phyloP scores from a whole-genome alignment of 495 filamentous ascomycete genomes.

The Patellaria atrata region DNA sequence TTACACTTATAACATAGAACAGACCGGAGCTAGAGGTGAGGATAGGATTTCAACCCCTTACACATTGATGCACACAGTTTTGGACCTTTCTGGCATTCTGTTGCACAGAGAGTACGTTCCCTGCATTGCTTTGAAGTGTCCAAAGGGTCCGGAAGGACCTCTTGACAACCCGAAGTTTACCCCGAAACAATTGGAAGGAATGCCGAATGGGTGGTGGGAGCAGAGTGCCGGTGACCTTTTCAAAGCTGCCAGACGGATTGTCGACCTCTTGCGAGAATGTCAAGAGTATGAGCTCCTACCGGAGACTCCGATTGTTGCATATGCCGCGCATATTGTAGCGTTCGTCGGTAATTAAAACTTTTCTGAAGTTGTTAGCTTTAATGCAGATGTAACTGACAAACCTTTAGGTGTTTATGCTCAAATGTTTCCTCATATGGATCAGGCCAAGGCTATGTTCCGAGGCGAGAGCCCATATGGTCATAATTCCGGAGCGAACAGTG shows the following conservation, averaged over 20 bases:
- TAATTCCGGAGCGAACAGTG: too few species aligned
- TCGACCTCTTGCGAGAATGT: conserved; percentile 61
- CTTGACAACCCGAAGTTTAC: conserved; percentile 56
- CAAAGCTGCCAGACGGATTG: conserved; percentile 54
- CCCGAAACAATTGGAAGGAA: conserved; percentile 35
- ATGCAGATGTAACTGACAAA: not conserved
- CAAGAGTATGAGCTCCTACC: conserved; percentile 55
- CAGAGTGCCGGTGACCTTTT: conserved; percentile 61
- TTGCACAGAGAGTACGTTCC: conserved; percentile 72
- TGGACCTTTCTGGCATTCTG: conserved; percentile 62
- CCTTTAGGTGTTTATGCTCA: conserved; percentile 48
- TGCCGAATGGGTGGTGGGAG: conserved; percentile 53
- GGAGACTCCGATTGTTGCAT: conserved; percentile 67
- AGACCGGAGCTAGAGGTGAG: conserved; percentile 65
- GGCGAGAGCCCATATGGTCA: too few species aligned
- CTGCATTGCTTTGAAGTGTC: conserved; percentile 60
- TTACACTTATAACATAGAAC: conserved; percentile 58
- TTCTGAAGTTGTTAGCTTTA: not conserved
- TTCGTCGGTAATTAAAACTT: conserved; percentile 40
- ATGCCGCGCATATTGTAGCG: conserved; percentile 69
- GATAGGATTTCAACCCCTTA: conserved; percentile 61
- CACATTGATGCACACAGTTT: conserved; percentile 63
- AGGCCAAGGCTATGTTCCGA: conserved; percentile 41
- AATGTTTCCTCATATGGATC: conserved; percentile 70
- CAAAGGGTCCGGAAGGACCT: conserved; percentile 54